Evolutionary conservation across 345 rosid genomes (phyloP), one percentile per base, ranked within the genome.

Genomic region (Lepidium sativum): DNA sequence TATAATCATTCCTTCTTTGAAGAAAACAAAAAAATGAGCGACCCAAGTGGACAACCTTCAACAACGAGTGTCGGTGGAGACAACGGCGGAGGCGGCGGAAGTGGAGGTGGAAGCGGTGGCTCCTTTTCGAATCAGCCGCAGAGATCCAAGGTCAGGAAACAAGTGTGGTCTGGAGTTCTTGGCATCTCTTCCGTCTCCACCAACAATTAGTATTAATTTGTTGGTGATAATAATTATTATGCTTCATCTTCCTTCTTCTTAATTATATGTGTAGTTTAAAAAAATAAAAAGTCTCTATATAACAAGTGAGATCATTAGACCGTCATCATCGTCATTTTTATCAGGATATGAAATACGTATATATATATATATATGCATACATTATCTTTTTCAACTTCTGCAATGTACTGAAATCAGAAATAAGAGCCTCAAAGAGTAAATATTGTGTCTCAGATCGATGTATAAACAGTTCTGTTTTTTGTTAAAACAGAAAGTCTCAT

Each of bases 161-260:
- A 63, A 71, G 75, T 71, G 13, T 71, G 75, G 75, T 43, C 70
- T 40, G 70, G 60, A 29, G 60, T 71, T 63, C 47, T 71, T 6
- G 23, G 75, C 65, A 63, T 15, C 70, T 60, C 73, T 9, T 69
- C 67, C 32, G 48, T 7, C 65, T 70, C 68, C 48, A 55, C 37
- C 59, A 71, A 49, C 41, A 63, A 48, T 9, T 71, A 56, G 16
- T 63, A 18, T 13, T 12, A 14, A 5, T 34, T 16, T n/a, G 3
- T 48, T 69, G 16, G n/a, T 51, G 67, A 54, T 69, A 47, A 34
- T 70, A 11, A 54, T 44, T 37, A 13, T 13, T 34, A 44, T 62
- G 48, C 33, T 34, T 60, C 54, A 41, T 51, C n/a, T 20, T 41
- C 8, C 53, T 50, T 60, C 67, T 16, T 51, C 53, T 53, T 14